Base-by-base conservation (phyloP, 2,329 filamentous ascomycete species). In the Paecilomyces dactylethromorphus region DNA sequence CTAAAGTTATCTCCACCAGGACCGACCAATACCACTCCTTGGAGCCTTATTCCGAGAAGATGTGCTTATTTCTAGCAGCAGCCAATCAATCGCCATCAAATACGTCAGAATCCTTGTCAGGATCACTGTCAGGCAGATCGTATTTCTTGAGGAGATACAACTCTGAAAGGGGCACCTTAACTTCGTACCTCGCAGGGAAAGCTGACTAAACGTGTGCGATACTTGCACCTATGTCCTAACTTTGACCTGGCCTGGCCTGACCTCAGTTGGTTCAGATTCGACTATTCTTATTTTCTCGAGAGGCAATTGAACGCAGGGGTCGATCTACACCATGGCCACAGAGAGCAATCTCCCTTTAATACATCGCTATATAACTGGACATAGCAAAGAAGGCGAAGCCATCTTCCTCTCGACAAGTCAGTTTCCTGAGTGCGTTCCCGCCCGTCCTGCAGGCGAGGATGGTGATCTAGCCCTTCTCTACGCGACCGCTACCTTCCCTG, bases 281-380 rank as follows among this genome's bases (percentile, higher is more conserved):
- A 18, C n/a, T 45, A 10, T n/a, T 7, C 10, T 45, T 18, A 8
- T 45, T 18, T n/a, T 13, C 15, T 15, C 18, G 3, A 18, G 6
- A 45, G 18, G 24, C 26, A 45, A 7, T 6, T n/a, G 2, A 18
- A 45, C 18, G 21, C 1, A 2, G 7, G n/a, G 6, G 4, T 15
- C 35, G 18, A 18, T 18, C 35, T 45, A n/a, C 33, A 59, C 33
- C 24, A 66, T 67, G 64, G 31, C 63, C 51, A 39, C 58, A 7
- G 63, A 60, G 45, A 71, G 68, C 59, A 58, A 66, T 39, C 70
- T 69, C 61, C 71, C 69, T 2, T 59, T 62, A 24, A 70, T 71
- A 59, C 69, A 71, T 59, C 74, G 74, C 56, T 72, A 68, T 61
- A 76, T 76, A 56, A 77, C 74, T 22, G 71, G 70, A 21, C 73